Evolutionary conservation across 1,284 basidiomycete species (phyloP), one percentile per base, ranked within the genome.

Genomic region (Fistulina hepatica): DNA sequence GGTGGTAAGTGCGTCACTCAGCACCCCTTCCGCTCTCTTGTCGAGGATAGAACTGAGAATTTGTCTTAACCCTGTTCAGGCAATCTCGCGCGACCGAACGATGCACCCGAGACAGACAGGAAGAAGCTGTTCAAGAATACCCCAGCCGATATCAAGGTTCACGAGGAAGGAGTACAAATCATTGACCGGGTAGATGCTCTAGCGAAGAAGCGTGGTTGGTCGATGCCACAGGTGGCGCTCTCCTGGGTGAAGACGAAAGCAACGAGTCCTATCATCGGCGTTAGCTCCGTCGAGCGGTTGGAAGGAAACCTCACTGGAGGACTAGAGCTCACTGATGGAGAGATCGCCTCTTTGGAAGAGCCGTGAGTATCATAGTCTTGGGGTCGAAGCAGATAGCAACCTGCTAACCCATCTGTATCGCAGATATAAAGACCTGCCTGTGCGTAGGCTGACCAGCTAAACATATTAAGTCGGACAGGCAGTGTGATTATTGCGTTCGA

Each of bases 211-310:
- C 53, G 50, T 28, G 51, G 51, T 11, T 45, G 51, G 22, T 57
- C 52, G 39, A 66, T 65, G 64, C 52, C 55, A 6, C 60, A 64
- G 40, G 46, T 66, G 21, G 43, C 60, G 2, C 43, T 59, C 15
- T 57, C 60, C 0, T 67, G 64, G 64, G 41, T 50, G 2, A 17
- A 55, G 17, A 40, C 49, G 12, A 61, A 59, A 19, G 19, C 28
- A 19, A 19, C 15, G 9, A 31, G 28, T 19, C 15, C 19, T 13
- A 31, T 31, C 13, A 19, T 31, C 15, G 28, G 28, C 28, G 19
- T 31, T 13, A 31, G 19, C 28, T 31, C 28, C 15, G 15, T 19
- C 15, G 28, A 8, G 28, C 9, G 28, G 28, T 13, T 19, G 28
- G 15, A 31, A 19, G 28, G 19, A 19, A 31, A 19, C 28, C 15